Conservation (phyloP, 2,329 filamentous ascomycete genomes). For the Leptosphaerulina australis region DNA sequence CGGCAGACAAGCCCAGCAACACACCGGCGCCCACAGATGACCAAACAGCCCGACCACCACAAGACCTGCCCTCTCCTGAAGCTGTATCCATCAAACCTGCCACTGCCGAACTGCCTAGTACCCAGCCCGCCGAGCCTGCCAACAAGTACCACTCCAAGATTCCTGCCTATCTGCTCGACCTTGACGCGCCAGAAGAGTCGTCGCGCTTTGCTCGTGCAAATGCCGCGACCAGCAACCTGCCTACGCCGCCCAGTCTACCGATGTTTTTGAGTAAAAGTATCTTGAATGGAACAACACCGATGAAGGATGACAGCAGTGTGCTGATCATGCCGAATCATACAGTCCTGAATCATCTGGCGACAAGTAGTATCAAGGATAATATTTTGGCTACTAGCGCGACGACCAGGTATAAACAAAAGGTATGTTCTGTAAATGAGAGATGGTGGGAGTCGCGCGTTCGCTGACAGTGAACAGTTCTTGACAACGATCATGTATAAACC, state of each 20-base stretch:
- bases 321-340: slow-evolving; percentile 97
- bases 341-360: slow-evolving; percentile 93
- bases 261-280: slow-evolving; percentile 94
- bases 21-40: slow-evolving; percentile 24
- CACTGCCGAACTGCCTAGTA: slow-evolving; percentile 36
- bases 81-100: slow-evolving; percentile 31
- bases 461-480: slow-evolving; percentile 71
- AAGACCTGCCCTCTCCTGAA: slow-evolving; percentile 50
- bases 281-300: slow-evolving; percentile 84
- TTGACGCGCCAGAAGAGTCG: slow-evolving; percentile 83
- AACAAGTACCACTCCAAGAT: slow-evolving; percentile 74
- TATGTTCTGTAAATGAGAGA: slow-evolving; percentile 45
- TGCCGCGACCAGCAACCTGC: slow-evolving; percentile 76
- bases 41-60: slow-evolving; percentile 36
- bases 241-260: slow-evolving; percentile 82
- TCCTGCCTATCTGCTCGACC: slow-evolving; percentile 83
- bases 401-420: slow-evolving; percentile 97
- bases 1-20: slow-evolving; percentile 21
- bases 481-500: slow-evolving; percentile 98
- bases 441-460: neutral
- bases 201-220: slow-evolving; percentile 75
- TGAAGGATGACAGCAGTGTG: slow-evolving; percentile 98
- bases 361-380: slow-evolving; percentile 96
- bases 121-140: slow-evolving; percentile 34
- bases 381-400: slow-evolving; percentile 94